phyloP scores from a whole-genome alignment of 495 filamentous ascomycete genomes.

The Penicillium cataractarum region DNA sequence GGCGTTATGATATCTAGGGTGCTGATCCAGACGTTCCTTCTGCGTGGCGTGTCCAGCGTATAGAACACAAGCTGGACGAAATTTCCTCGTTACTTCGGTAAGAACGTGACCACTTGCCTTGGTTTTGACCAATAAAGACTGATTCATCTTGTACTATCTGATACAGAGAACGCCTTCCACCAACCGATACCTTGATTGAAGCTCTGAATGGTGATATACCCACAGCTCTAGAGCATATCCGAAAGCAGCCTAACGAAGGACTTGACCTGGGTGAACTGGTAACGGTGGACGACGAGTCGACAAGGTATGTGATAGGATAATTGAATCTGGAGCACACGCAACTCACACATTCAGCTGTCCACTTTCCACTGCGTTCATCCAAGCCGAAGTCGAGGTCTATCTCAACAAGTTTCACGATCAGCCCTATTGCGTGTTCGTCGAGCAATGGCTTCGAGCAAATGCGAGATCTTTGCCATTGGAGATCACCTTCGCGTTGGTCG shows the following conservation, averaged over 20 bases:
- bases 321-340: no score
- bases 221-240: not conserved
- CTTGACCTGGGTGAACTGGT: not conserved
- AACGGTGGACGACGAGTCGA: not conserved
- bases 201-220: not conserved
- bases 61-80: constrained; percentile 31
- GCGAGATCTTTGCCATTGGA: constrained; percentile 23
- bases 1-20: not conserved
- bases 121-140: not conserved
- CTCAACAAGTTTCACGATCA: constrained; percentile 34
- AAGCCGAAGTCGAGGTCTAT: constrained; percentile 30
- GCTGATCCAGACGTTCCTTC: not conserved
- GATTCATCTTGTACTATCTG: not conserved
- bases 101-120: not conserved
- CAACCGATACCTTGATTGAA: not conserved
- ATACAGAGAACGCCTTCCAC: constrained; percentile 17
- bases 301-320: constrained; percentile 2
- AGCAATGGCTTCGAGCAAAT: constrained; percentile 27
- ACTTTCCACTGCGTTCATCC: constrained; percentile 17
- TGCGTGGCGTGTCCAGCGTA: constrained; percentile 22
- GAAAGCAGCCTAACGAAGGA: not conserved
- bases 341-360: not conserved
- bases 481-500: constrained; percentile 29
- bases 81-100: constrained; percentile 29
- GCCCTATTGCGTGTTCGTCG: constrained; percentile 32